A percentile compares a stretch with the other conserved stretches of the same genome.
phyloP scores from a whole-genome alignment of 78 protist species.

The Neovahlkampfia damariscottae region DNA sequence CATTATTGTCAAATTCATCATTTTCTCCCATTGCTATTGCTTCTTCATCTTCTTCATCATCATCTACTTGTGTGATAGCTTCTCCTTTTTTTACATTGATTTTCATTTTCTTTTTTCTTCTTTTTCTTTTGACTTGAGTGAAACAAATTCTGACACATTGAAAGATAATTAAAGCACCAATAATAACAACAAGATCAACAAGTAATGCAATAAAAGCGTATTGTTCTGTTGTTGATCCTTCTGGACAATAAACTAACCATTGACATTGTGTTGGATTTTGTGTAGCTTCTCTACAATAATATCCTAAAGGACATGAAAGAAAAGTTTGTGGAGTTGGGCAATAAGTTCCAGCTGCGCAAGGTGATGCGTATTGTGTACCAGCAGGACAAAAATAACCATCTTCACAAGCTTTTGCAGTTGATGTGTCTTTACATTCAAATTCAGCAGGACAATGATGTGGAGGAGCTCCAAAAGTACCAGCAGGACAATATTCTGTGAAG shows the following conservation, averaged over 20 bases:
- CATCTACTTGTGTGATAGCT: background rate
- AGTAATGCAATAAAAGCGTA: background rate
- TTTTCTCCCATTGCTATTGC: too few species aligned
- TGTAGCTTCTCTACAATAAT: background rate
- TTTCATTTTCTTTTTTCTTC: background rate
- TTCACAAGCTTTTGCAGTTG: background rate
- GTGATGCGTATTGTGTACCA: background rate
- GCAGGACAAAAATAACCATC: background rate
- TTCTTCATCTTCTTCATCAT: too few species aligned
- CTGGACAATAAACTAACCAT: background rate
- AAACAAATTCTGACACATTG: background rate
- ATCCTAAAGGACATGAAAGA: background rate
- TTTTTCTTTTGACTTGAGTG: background rate
- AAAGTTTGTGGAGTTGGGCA: background rate
- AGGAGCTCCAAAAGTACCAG: background rate
- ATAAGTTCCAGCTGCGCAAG: background rate
- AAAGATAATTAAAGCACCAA: background rate
- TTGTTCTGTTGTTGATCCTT: background rate
- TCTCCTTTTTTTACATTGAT: background rate
- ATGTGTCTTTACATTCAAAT: background rate
- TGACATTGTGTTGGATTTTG: background rate
- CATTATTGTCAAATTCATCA: too few species aligned
- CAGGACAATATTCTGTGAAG: background rate
- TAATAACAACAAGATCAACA: background rate
- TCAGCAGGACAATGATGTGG: slow-evolving; percentile 3